phyloP scores from a whole-genome alignment of 306 rosid genomes.

The Acacia melanoxylon region DNA sequence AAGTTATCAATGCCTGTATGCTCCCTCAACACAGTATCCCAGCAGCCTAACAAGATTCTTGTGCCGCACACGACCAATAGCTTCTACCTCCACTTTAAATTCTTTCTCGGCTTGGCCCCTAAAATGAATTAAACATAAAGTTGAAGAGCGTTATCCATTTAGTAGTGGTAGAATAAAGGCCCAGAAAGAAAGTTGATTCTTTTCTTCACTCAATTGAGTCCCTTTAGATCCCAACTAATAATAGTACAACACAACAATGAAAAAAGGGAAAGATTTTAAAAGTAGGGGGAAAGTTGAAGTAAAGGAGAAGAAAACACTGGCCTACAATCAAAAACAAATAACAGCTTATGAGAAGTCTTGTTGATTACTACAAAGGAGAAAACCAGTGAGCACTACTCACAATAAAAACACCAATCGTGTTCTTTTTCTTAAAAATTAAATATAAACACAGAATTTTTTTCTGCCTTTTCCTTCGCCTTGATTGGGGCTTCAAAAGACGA shows the following conservation, averaged over 20 bases:
- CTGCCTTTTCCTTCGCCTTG: conserved; percentile 23
- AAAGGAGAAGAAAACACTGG: conserved; percentile 1
- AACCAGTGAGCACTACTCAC: neutral
- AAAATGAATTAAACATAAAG: conserved; percentile 31
- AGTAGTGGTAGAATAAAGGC: conserved; percentile 17
- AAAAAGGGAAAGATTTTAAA: neutral
- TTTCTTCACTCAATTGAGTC: conserved; percentile 22
- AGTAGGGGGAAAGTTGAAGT: neutral
- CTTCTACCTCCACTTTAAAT: conserved; percentile 95
- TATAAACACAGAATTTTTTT: neutral
- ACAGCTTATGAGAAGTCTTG: conserved; percentile 20
- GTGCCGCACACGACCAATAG: conserved; percentile 93
- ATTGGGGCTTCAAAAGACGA: conserved; percentile 17
- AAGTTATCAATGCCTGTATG: conserved; percentile 65
- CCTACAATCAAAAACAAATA: conserved; percentile 16
- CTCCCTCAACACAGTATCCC: conserved; percentile 98
- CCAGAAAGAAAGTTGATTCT: conserved; percentile 18
- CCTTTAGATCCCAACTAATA: conserved; percentile 34
- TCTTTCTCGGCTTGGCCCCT: conserved; percentile 99
- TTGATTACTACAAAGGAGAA: conserved; percentile 22
- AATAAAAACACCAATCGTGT: neutral
- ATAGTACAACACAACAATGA: conserved; percentile 33
- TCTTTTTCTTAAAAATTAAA: neutral
- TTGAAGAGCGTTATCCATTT: neutral
- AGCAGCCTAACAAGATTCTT: conserved; percentile 94